Conservation (phyloP, 768 basidiomycete species). For the Pseudohyphozyma bogoriensis region DNA sequence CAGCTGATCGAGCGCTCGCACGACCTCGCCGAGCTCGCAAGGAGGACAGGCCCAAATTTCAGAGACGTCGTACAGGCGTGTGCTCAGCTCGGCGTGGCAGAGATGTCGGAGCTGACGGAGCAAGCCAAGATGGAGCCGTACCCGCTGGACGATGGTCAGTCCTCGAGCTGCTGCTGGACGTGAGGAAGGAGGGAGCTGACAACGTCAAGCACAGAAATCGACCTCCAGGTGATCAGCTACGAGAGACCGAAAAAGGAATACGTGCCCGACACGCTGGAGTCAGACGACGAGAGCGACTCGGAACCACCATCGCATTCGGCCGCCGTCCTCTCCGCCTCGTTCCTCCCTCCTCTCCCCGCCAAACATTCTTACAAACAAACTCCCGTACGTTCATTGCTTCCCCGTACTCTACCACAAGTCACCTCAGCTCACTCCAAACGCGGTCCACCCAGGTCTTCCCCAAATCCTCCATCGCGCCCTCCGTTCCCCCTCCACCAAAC, state of each 20-base stretch:
- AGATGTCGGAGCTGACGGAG: background rate
- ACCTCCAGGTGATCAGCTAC: constrained; percentile 4
- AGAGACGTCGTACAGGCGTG: constrained; percentile 5
- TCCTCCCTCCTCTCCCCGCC: constrained; percentile 15
- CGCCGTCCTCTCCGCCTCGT: constrained; percentile 13
- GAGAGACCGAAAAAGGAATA: background rate
- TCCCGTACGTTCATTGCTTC: constrained; percentile 1
- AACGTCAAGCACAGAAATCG: background rate
- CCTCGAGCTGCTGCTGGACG: too few species aligned
- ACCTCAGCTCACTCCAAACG: too few species aligned
- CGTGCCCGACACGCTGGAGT: background rate
- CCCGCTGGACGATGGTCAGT: background rate
- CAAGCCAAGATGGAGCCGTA: background rate
- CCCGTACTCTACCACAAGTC: background rate
- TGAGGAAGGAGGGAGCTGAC: background rate
- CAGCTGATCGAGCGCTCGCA: constrained; percentile 5
- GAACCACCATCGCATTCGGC: background rate
- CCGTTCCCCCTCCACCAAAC: constrained; percentile 13
- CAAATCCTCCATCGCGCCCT: constrained; percentile 6
- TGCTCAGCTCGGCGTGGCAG: constrained; percentile 2
- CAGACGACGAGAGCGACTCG: constrained; percentile 4
- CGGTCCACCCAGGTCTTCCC: constrained; percentile 16
- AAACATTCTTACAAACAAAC: constrained; percentile 27
- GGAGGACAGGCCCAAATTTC: constrained; percentile 16
- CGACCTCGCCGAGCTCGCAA: constrained; percentile 17